Evolutionary conservation across 306 rosid species (phyloP), one percentile per base, ranked within the genome.

Genomic region (Arachis hypogaea): DNA sequence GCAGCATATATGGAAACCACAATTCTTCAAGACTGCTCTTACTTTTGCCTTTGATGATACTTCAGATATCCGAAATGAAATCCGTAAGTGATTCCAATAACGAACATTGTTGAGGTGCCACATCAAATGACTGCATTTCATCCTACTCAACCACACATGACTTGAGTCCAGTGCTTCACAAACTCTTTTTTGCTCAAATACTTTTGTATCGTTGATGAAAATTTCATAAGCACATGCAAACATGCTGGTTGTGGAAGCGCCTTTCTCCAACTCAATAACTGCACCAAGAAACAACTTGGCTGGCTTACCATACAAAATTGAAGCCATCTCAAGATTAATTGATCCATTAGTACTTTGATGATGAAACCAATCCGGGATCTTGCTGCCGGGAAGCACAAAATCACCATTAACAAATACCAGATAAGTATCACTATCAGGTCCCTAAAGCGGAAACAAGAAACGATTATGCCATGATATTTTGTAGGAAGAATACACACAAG

Each of bases 311-410:
- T 46, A 59, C 7, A 59, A 47, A 57, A 46, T 47, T 59, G 76
- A 72, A 72, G 76, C 60, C 3, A 60, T 50, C 40, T 72, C 77
- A 59, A 72, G 28, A 33, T 68, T 46, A 29, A 72, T 60, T 14
- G 68, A 72, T n/a, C 50, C 68, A 36, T 60, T 36, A 3, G 68
- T 47, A 60, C 68, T 60, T 2, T 60, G 77, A 33, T 72, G 59
- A 2, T 60, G 68, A 72, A 60, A 60, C 61, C 68, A 72, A 60
- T 60, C 50, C 7, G 76, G 67, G 36, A 71, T 28, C 66, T n/a
- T 59, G 68, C 7, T 33, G 38, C 68, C 68, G 45, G 59, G 76
- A 59, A 59, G 36, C 46, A 46, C 14, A 4, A 46, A 38, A 8
- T 59, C 76, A 43, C 0, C 11, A 45, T 4, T 0, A 33, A 33